Base-by-base conservation (phyloP, 805 yeast genomes). In the Saturnispora quitensis region DNA sequence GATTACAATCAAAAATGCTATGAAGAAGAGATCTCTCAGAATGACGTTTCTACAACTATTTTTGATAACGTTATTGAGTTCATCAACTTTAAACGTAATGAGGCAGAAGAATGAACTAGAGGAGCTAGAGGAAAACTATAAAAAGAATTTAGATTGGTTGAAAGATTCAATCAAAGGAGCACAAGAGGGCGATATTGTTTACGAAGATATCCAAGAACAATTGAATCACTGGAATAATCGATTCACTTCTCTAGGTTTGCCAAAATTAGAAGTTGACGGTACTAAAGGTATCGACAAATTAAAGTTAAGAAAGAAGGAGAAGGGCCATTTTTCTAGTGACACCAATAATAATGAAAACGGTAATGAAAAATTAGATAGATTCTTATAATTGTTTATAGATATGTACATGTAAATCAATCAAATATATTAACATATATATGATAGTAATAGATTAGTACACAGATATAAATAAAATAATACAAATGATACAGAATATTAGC, bases 21-120 rank as follows among this genome's bases (percentile, higher is more conserved):
- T 62, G 59, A 58, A 52, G 15, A 54, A 57, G 45, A 58, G 69
- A 48, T 66, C 69, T 10, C 54, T 63, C 25, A 59, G 63, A 48
- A 66, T 66, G 65, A 63, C 67, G 13, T 50, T 64, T 17, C 61
- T 64, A 62, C 69, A 65, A 48, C 56, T 66, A 58, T 59, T 65
- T 35, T 50, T 66, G 9, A 54, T 67, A 24, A 63, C 65, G 5
- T 49, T 63, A 15, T 47, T 63, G 2, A 65, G 68, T 6, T 69
- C 80, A 2, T 72, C 73, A 4, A 77, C 74, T 4, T 68, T 77
- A 35, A 79, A 77, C 53, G 67, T 73, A 42, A 73, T 75, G 68
- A 66, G 73, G 46, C 73, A 67, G 51, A 66, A 75, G 43, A 74
- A 73, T 53, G 68, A 69, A 35, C 58, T 66, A n/a, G 81, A 76